A percentile compares a stretch with the other conserved stretches of the same genome.
Conservation (phyloP, 768 basidiomycete genomes). For the Hygrocybe punicea region DNA sequence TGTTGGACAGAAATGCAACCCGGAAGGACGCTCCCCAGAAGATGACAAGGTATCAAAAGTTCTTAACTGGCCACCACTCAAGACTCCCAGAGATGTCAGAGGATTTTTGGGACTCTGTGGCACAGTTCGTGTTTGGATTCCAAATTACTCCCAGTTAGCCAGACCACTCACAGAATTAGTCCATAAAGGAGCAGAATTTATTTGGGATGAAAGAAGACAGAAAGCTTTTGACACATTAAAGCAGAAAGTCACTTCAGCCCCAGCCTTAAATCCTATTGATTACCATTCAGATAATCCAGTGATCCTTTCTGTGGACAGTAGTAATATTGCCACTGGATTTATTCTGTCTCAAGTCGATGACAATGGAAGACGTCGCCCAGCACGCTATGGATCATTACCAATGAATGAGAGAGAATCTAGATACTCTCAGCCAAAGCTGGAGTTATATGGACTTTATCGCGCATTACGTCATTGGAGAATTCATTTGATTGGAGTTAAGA, state of each 20-base stretch:
- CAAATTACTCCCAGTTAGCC: too few relatives aligned
- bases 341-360: constrained; percentile 32
- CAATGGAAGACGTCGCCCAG: constrained; percentile 17
- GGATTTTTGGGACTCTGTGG: too few relatives aligned
- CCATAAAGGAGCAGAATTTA: too few relatives aligned
- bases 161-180: too few relatives aligned
- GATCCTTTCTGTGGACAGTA: constrained; percentile 34
- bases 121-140: too few relatives aligned
- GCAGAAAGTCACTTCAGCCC: constrained; percentile 8
- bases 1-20: constrained; percentile 33
- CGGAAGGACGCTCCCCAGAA: constrained; percentile 30
- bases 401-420: constrained; percentile 26
- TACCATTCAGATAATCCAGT: too few relatives aligned
- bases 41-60: constrained; percentile 25
- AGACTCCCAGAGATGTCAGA: too few relatives aligned
- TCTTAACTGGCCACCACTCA: too few relatives aligned
- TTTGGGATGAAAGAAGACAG: too few relatives aligned
- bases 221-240: constrained; percentile 22
- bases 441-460: constrained; percentile 31
- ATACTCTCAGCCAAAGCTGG: constrained; percentile 35
- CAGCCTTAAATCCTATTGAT: constrained; percentile 22
- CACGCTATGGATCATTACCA: constrained; percentile 32
- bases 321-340: constrained; percentile 27
- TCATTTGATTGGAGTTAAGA: constrained; percentile 27
- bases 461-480: constrained; percentile 24